phyloP scores from a whole-genome alignment of 2,329 filamentous ascomycete species.

The Trichoderma atrobrunneum region DNA sequence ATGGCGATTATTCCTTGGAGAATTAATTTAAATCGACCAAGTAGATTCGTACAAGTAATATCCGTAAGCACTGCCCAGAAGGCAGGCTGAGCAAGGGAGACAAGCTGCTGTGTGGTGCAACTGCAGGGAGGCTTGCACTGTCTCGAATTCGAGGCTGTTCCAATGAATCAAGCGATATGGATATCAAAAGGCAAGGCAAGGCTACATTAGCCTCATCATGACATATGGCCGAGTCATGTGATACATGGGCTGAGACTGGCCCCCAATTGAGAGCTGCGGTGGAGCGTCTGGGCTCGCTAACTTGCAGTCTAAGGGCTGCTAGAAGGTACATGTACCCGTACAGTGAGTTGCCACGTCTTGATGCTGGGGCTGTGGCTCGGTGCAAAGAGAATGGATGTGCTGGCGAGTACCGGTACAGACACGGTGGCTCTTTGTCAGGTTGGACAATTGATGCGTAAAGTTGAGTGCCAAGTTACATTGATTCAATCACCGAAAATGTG shows the following conservation, averaged over 20 bases:
- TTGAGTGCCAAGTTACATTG: background rate
- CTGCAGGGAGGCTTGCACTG: background rate
- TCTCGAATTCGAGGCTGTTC: background rate
- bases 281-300: background rate
- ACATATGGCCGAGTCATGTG: conserved; percentile 14
- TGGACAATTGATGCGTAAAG: background rate
- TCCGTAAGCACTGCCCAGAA: background rate
- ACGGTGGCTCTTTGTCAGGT: background rate
- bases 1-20: background rate
- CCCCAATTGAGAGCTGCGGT: conserved; percentile 13
- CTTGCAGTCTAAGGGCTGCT: background rate
- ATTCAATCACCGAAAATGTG: background rate
- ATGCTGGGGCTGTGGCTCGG: background rate
- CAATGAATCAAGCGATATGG: background rate
- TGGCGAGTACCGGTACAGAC: background rate
- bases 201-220: background rate
- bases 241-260: conserved; percentile 15
- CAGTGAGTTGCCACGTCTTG: background rate
- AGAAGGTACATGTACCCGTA: background rate
- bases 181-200: background rate
- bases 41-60: background rate
- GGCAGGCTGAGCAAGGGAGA: background rate
- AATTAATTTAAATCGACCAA: background rate
- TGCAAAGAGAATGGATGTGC: background rate
- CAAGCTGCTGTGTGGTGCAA: background rate